Base-by-base conservation (phyloP, 163 green algal genomes). In the Chlamydomonas reinhardtii region DNA sequence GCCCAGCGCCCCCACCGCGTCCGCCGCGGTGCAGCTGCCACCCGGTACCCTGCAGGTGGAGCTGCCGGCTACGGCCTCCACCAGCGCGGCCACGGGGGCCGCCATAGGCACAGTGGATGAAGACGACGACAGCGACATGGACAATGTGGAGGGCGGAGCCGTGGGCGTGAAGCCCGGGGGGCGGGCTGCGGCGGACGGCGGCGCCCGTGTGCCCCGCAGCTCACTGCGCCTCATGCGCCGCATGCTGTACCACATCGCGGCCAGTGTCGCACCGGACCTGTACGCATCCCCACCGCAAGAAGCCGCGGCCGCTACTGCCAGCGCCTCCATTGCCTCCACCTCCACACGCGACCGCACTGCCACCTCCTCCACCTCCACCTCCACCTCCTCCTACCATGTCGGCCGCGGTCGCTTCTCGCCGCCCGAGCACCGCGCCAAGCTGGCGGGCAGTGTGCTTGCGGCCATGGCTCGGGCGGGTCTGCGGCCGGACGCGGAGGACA, bases 401-500 rank as follows among this genome's bases (percentile, higher is more conserved):
- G 27, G 64, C 64, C 2, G 64, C 64, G 29, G 64, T 4, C 29
- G 62, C 8, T 68, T 70, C 5, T 20, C 34, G 64, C 64, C 64
- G 16, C 64, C 62, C 15, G 79, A 77, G 43, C 68, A 78, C 56
- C 71, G 79, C 43, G 79, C 69, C 5, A 34, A 54, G 5, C 14
- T 78, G 31, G 79, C 69, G 9, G 52, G 52, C 25, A 77, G 3
- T 27, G 79, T 85, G 66, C 37, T 85, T 48, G 52, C 15, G 22
- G 39, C 68, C 25, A 27, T 85, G 66, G 68, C 69, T 31, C 79
- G 79, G 24, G 79, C 64, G 68, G 68, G 69, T 35, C 79, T 85
- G 32, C 39, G 34, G 69, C 79, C 79, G 14, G 68, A 19, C 20
- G 48, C 68, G 2, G 37, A 48, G 35, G 79, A 85, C 68, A 14